phyloP scores from a whole-genome alignment of 179 eudicot species.

The Carnegiea gigantea region DNA sequence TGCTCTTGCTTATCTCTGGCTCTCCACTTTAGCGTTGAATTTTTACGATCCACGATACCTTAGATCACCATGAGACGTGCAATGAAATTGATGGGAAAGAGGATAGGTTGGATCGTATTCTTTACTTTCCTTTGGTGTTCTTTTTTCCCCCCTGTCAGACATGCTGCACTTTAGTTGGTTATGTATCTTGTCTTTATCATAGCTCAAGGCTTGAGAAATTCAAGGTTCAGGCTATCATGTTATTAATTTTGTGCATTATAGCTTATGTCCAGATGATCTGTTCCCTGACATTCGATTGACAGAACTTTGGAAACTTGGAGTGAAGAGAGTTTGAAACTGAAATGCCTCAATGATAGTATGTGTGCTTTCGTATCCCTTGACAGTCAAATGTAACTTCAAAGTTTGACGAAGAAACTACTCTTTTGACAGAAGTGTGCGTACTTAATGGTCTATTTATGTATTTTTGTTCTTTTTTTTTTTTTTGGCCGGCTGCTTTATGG shows the following conservation, averaged over 20 bases:
- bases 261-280: not conserved
- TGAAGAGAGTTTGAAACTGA: no score
- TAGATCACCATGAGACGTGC: constrained; percentile 11
- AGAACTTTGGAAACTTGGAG: no score
- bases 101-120: not conserved
- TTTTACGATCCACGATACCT: not conserved
- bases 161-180: not conserved
- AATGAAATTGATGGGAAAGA: not conserved
- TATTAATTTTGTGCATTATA: not conserved
- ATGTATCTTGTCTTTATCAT: not conserved
- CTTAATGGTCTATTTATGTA: no score
- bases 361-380: no score
- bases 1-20: not conserved
- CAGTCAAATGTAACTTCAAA: no score
- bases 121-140: not conserved
- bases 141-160: not conserved
- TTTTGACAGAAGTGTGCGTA: no score
- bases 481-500: no score
- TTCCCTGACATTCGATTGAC: no score
- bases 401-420: no score
- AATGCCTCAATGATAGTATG: no score
- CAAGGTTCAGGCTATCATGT: not conserved
- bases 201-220: not conserved
- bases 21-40: not conserved
- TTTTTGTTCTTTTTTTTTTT: no score